phyloP scores from a whole-genome alignment of 495 filamentous ascomycete genomes.

The Mytilinidion resinicola region DNA sequence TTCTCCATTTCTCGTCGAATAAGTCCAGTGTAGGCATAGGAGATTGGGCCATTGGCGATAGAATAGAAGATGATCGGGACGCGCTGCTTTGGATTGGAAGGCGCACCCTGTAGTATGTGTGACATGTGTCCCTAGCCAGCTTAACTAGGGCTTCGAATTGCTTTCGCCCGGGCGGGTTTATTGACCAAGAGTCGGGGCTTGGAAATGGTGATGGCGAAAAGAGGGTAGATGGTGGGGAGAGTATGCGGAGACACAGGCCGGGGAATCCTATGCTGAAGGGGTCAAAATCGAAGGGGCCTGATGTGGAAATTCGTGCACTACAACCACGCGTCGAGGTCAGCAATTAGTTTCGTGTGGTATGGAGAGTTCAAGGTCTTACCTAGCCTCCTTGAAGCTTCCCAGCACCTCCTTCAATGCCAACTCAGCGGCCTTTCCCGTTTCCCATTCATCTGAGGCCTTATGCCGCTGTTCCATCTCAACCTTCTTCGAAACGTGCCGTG shows the following conservation, averaged over 20 bases:
- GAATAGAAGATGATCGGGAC: conserved; percentile 5
- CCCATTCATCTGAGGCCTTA: conserved; percentile 54
- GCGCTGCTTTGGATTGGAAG: conserved; percentile 56
- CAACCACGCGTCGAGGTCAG: neutral
- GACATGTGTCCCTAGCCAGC: conserved; percentile 49
- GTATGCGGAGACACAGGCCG: conserved; percentile 69
- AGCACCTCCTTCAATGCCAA: conserved; percentile 75
- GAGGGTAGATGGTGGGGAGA: conserved; percentile 70
- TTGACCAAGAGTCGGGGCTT: conserved; percentile 64
- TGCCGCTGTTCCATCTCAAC: conserved; percentile 53
- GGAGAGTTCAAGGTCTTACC: conserved; percentile 45
- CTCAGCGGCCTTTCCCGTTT: conserved; percentile 73
- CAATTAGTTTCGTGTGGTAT: neutral
- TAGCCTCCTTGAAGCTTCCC: conserved; percentile 71
- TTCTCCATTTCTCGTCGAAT: conserved; percentile 40
- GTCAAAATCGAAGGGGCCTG: conserved; percentile 65
- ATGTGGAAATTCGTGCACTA: conserved; percentile 14
- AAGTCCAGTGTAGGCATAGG: conserved; percentile 24
- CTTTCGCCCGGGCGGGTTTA: conserved; percentile 60
- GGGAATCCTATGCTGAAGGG: conserved; percentile 75
- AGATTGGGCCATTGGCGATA: conserved; percentile 11
- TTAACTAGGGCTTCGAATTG: conserved; percentile 64
- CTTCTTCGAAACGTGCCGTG: conserved; percentile 47
- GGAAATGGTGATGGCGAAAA: conserved; percentile 63
- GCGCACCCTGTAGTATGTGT: conserved; percentile 16